These are phyloP conservation scores for Xylariaceae sp. DNA, from an alignment of 2,329 filamentous ascomycete species.

Conservation along the genomic window DNA sequence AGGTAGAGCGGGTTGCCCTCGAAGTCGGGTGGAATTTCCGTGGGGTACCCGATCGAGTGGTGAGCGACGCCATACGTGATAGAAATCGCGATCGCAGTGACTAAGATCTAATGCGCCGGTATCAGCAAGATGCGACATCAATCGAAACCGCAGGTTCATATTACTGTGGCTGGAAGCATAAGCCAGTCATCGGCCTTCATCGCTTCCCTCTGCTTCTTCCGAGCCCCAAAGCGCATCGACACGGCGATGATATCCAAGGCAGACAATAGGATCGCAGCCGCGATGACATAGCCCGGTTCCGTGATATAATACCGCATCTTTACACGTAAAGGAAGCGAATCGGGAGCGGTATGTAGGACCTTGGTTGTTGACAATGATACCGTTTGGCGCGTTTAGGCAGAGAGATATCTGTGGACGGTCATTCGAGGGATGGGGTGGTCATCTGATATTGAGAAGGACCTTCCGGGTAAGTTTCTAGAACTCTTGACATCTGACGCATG, in stretches of 20 bases:
- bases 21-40: constrained; percentile 1
- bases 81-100: constrained; percentile 14
- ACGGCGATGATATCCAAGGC: constrained; percentile 20
- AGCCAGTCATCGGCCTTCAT: constrained; percentile 24
- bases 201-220: constrained; percentile 14
- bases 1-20: constrained; percentile 2
- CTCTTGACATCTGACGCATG: neutral
- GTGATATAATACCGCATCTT: constrained; percentile 2
- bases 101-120: constrained; percentile 9
- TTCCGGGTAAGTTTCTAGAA: neutral
- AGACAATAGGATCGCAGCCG: constrained; percentile 13
- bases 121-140: neutral
- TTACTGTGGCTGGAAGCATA: constrained; percentile 23
- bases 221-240: constrained; percentile 18
- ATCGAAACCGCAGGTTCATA: neutral
- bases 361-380: neutral
- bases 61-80: constrained; percentile 5
- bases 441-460: too few species aligned
- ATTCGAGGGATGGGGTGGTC: neutral
- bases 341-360: neutral
- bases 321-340: neutral
- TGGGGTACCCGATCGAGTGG: constrained; percentile 12
- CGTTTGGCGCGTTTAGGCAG: neutral
- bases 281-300: constrained; percentile 14
- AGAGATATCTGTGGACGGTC: neutral